Base-by-base conservation (phyloP, 805 yeast genomes). In the Hanseniaspora occidentalis region DNA sequence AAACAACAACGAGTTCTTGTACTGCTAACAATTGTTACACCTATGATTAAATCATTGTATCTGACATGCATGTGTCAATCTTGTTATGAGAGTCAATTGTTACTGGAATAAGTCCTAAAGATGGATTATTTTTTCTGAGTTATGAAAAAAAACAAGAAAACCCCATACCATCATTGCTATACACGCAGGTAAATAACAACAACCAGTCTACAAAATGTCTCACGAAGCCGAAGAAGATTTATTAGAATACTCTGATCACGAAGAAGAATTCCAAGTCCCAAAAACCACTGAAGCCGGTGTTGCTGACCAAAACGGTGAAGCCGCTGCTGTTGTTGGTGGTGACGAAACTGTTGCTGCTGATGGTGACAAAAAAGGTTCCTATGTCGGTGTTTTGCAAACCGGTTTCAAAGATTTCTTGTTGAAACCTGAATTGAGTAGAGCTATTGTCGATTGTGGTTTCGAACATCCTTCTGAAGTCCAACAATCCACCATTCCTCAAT, bases 401-500 rank as follows among this genome's bases (percentile, higher is more conserved):
- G 96, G 96, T 62, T 89, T 92, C 79, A 84, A 94, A 67, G 98
- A 92, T 69, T 89, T 89, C 67, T 69, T 92, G 58, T 75, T 89
- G 65, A 92, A 92, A 70, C 96, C 97, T 24, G 98, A 92, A 69
- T 74, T 89, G 52, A 73, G 89, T 57, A 82, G 98, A 68, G 98
- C 98, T 49, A 89, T 89, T 60, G 94, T 88, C 51, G 98, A 89
- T 67, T 86, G 96, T 72, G 98, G 98, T 72, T 89, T 89, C 62
- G 98, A 89, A 71, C 98, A 89, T 70, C 98, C 98, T 50, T 85
- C 96, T 50, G 98, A 89, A 80, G 98, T 89, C 51, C 98, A 89
- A 70, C 98, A 89, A 70, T 89, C 85, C 52, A 84, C 96, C 66
- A 92, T 89, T 57, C 98, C 98, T 41, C 97, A 92, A 69, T 84